Evolutionary conservation across 805 yeast genomes (phyloP), one percentile per base, ranked within the genome.

Genomic region (Saccharomyces jurei): DNA sequence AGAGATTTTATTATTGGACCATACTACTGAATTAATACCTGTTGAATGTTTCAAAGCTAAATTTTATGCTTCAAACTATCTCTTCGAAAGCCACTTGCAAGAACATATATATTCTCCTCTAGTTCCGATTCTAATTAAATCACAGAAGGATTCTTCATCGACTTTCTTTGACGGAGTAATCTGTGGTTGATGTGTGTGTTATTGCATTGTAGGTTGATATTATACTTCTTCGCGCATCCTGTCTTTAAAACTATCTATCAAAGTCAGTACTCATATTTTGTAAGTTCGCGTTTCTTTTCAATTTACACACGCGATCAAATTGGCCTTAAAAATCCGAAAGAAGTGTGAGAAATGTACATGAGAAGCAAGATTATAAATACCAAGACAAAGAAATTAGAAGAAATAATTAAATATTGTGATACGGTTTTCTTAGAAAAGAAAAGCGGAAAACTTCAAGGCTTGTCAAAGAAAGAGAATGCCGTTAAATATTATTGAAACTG

Each of bases 401-500:
- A 17, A 36, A 36, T 11, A 36, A 21, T 17, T 36, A 17, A 13
- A 6, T 36, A 17, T 11, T 9, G 22, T 17, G 25, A 2, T 25
- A 36, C 17, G 10, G 44, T 9, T 17, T 36, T 6, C 21, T 36
- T 10, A 17, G 44, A 21, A 11, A 9, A 9, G 25, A 36, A 36
- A 49, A 36, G 48, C 47, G 36, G 13, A 8, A 41, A 26, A 50
- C 1, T 9, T 6, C 1, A 11, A 48, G 31, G 3, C 25, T 26
- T 48, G 32, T 10, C 9, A 32, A 27, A 21, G 13, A 41, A 14
- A 30, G n/a, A 54, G 49, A 36, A 92, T 92, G 99, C 98, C 98
- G 1, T 65, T 92, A 52, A 87, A 92, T 65, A 83, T 90, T 58
- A 66, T 90, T 13, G 84, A 87, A n/a, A 76, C 85, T 1, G 81